These are phyloP conservation scores for Dactylellina haptotyla DNA, from an alignment of 2,329 filamentous ascomycete species.

Conservation along the genomic window DNA sequence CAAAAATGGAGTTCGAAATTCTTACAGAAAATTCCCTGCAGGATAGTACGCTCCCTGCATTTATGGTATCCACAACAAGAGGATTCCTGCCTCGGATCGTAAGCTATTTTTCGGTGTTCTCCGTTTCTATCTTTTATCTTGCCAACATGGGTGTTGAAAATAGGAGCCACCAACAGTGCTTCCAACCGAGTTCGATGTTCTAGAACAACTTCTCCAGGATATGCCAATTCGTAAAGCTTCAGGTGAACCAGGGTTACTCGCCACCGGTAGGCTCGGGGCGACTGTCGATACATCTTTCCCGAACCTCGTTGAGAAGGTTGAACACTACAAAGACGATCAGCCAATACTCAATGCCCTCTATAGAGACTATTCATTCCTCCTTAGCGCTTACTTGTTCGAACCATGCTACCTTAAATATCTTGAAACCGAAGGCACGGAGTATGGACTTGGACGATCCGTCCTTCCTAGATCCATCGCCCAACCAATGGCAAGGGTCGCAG, in stretches of 20 bases:
- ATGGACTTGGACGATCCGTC: constrained; percentile 66
- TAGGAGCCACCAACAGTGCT: constrained; percentile 70
- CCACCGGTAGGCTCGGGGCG: constrained; percentile 76
- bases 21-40: constrained; percentile 72
- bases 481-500: constrained; percentile 83
- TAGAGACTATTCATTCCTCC: constrained; percentile 89
- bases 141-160: neutral
- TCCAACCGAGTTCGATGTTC: constrained; percentile 76
- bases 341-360: constrained; percentile 86
- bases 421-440: constrained; percentile 67
- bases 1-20: constrained; percentile 67
- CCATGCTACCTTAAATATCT: constrained; percentile 82
- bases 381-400: constrained; percentile 88
- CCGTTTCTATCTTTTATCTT: neutral
- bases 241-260: constrained; percentile 80
- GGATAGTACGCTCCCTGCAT: constrained; percentile 74
- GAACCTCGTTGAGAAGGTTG: constrained; percentile 77
- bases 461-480: constrained; percentile 79
- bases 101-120: neutral
- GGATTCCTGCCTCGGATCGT: constrained; percentile 76
- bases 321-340: constrained; percentile 77
- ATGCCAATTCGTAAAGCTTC: constrained; percentile 81
- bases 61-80: constrained; percentile 80
- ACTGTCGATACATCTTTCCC: constrained; percentile 78
- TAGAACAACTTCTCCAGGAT: constrained; percentile 76